Percentiles rank a stretch among this genome's conserved stretches.
Conservation (phyloP, 2,329 filamentous ascomycete genomes). For the Colletotrichum orchidophilum region DNA sequence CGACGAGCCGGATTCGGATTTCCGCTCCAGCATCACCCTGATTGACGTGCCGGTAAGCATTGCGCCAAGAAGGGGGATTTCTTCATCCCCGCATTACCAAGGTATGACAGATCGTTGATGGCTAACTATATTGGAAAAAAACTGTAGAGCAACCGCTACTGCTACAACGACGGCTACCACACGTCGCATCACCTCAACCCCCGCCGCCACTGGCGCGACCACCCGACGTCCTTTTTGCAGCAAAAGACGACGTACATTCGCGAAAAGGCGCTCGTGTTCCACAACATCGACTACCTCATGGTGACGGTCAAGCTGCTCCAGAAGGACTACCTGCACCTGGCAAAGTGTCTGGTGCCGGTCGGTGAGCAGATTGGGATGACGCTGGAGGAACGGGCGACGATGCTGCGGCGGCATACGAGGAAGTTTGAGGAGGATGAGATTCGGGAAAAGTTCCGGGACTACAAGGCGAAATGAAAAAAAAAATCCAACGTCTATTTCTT, state of each 20-base stretch:
- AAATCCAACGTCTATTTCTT: not conserved
- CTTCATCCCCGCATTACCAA: not conserved
- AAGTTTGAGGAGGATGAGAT: constrained; percentile 74
- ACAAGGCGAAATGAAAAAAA: not conserved
- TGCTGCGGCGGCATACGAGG: constrained; percentile 73
- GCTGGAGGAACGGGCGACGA: constrained; percentile 67
- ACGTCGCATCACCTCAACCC: constrained; percentile 85
- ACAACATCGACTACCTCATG: constrained; percentile 84
- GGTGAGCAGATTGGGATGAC: constrained; percentile 75
- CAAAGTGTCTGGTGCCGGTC: constrained; percentile 77
- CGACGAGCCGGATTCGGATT: constrained; percentile 79
- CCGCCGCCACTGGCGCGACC: constrained; percentile 82
- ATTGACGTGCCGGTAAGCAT: constrained; percentile 79
- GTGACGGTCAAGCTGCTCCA: constrained; percentile 74
- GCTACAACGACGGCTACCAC: constrained; percentile 86
- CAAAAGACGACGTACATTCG: constrained; percentile 73
- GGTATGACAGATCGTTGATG: not conserved
- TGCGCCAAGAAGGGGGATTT: not conserved
- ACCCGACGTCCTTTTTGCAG: constrained; percentile 77
- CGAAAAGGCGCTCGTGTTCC: constrained; percentile 79
- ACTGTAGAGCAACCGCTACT: constrained; percentile 78
- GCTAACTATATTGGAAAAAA: constrained; percentile 29
- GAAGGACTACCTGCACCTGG: constrained; percentile 77
- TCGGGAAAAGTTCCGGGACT: constrained; percentile 58
- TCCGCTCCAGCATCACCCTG: constrained; percentile 80